Evolutionary conservation across 2,329 filamentous ascomycete species (phyloP).

Genomic region (Talaromyces sp.): DNA sequence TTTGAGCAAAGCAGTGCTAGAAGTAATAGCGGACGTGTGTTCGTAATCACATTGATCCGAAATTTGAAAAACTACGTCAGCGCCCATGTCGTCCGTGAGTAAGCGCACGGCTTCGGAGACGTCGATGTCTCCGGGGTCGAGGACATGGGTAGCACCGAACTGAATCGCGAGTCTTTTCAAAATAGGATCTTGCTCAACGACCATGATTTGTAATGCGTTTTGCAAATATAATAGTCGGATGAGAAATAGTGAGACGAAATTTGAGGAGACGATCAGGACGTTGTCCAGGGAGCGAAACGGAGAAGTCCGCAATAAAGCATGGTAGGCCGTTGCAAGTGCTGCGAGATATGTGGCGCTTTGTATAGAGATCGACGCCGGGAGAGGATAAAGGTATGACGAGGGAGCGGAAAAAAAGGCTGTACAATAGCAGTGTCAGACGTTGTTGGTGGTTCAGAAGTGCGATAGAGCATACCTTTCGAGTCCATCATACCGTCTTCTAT

Average conservation of each 20-base stretch:
- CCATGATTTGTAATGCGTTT: conserved; percentile 4
- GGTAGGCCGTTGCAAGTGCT: conserved; percentile 4
- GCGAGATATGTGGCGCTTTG: neutral
- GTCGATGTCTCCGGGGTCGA: neutral
- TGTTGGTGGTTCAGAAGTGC: neutral
- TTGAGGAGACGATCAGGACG: neutral
- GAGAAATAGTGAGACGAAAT: neutral
- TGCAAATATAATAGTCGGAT: neutral
- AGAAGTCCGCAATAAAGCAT: neutral
- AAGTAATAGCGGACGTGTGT: neutral
- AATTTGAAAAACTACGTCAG: neutral
- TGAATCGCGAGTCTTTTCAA: neutral
- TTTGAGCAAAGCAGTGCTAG: neutral
- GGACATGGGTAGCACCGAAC: neutral
- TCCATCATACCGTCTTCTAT: neutral
- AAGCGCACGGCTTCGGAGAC: neutral
- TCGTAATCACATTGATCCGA: neutral
- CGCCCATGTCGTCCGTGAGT: conserved; percentile 1
- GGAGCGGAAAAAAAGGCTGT: neutral
- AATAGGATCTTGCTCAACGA: neutral
- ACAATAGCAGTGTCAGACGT: neutral
- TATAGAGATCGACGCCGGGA: neutral
- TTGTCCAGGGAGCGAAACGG: neutral
- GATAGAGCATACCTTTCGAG: neutral
- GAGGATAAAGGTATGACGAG: neutral